Conservation (phyloP, 139 green algal species). For the Tetradesmus lagerheimii region DNA sequence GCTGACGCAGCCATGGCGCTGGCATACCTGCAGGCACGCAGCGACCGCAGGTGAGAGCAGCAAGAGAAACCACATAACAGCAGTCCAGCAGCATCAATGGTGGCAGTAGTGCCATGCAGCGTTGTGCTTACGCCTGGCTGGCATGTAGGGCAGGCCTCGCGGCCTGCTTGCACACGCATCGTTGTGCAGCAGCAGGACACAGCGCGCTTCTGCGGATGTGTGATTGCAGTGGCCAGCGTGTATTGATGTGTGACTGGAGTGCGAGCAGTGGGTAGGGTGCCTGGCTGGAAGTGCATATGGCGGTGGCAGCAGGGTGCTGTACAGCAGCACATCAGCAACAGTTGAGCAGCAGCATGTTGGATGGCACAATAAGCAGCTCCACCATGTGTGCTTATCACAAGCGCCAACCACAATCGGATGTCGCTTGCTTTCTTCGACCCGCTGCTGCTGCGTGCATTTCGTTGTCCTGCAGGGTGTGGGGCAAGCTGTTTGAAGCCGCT, state of each 20-base stretch:
- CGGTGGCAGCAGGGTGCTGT: no score
- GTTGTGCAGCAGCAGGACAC: no score
- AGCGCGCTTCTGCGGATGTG: background rate
- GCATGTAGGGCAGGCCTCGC: no score
- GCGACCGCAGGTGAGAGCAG: slow-evolving; percentile 58
- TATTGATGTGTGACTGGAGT: no score
- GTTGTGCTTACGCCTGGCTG: background rate
- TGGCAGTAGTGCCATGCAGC: background rate
- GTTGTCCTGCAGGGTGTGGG: slow-evolving; percentile 41
- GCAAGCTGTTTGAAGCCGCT: slow-evolving; percentile 68
- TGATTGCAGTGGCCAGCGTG: no score
- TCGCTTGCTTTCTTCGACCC: background rate
- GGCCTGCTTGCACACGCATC: no score
- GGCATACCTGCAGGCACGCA: slow-evolving; percentile 63
- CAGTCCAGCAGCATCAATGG: background rate
- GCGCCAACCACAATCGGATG: background rate
- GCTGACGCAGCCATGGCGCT: slow-evolving; percentile 66
- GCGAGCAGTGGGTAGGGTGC: no score
- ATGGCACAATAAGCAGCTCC: background rate
- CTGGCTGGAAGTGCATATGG: no score
- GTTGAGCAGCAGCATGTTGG: no score
- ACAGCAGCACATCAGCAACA: background rate
- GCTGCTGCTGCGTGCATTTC: background rate
- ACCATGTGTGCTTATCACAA: background rate
- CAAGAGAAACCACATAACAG: background rate